These are phyloP conservation scores for Blumeriella jaapii DNA, from an alignment of 2,329 filamentous ascomycete species.

Conservation along the genomic window DNA sequence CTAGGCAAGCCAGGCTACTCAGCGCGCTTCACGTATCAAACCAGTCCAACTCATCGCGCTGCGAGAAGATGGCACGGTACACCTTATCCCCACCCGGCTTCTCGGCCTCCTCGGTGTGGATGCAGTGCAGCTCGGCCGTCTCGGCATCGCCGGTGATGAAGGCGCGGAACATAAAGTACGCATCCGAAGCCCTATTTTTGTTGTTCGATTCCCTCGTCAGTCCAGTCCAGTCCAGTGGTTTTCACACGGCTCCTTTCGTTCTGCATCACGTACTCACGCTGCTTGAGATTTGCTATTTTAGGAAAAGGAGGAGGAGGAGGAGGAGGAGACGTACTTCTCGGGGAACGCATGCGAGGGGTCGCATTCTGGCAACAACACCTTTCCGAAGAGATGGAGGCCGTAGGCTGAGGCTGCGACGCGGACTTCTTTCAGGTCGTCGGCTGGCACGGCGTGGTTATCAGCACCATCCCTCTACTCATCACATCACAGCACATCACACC, in stretches of 20 bases:
- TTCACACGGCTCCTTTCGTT: no score
- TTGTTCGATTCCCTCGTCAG: background rate
- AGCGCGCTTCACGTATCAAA: constrained; percentile 35
- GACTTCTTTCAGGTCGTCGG: constrained; percentile 33
- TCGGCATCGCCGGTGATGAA: constrained; percentile 34
- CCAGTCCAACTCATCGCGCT: constrained; percentile 39
- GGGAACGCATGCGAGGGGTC: constrained; percentile 7
- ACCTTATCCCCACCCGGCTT: constrained; percentile 32
- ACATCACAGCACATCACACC: no score
- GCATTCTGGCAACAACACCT: constrained; percentile 34
- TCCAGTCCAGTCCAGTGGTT: no score
- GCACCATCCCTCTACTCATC: background rate
- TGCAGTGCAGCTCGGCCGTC: constrained; percentile 33
- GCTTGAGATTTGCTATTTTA: no score
- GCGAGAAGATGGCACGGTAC: constrained; percentile 36
- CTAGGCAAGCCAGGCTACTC: no score
- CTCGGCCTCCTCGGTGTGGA: constrained; percentile 34
- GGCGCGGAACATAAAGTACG: constrained; percentile 37
- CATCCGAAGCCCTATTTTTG: constrained; percentile 22
- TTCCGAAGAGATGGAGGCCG: constrained; percentile 36
- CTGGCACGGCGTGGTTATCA: constrained; percentile 24
- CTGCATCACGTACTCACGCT: no score
- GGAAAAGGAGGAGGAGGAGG: background rate
- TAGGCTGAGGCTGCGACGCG: constrained; percentile 37
- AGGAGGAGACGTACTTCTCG: constrained; percentile 1